Conservation (phyloP, 805 yeast species). For the Ogataea angusta region DNA sequence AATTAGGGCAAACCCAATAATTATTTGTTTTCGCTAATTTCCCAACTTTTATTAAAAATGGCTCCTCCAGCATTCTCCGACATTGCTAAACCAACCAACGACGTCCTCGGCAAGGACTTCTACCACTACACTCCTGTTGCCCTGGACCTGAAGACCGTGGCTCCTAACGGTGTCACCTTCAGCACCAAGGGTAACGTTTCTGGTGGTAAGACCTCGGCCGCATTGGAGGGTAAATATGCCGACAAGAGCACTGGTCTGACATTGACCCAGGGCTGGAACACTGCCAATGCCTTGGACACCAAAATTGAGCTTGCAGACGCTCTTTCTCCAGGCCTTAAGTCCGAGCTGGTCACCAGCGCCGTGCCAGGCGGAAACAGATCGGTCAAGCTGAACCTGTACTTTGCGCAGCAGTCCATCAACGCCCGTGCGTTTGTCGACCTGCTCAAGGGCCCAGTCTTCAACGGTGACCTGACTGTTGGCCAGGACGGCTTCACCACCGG, state of each 20-base stretch:
- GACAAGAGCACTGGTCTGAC: slow-evolving; percentile 93
- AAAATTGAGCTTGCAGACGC: slow-evolving; percentile 90
- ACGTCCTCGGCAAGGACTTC: slow-evolving; percentile 86
- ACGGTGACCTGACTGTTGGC: slow-evolving; percentile 92
- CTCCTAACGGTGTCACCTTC: slow-evolving; percentile 96
- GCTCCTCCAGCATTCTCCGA: slow-evolving; percentile 91
- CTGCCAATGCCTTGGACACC: slow-evolving; percentile 87
- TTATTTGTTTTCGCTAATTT: slow-evolving; percentile 3
- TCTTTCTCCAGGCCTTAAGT: slow-evolving; percentile 91
- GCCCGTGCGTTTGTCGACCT: slow-evolving; percentile 94
- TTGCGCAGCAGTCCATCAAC: slow-evolving; percentile 88
- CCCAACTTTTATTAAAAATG: slow-evolving; percentile 39
- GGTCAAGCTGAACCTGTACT: slow-evolving; percentile 86
- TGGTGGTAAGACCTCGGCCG: slow-evolving; percentile 80
- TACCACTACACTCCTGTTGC: slow-evolving; percentile 87
- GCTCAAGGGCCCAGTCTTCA: slow-evolving; percentile 91
- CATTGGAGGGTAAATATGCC: slow-evolving; percentile 85
- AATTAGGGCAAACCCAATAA: slow-evolving; percentile 1
- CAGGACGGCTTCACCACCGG: slow-evolving; percentile 97
- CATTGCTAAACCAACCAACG: slow-evolving; percentile 89
- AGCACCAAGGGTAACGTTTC: slow-evolving; percentile 87
- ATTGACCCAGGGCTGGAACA: slow-evolving; percentile 97
- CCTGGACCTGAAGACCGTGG: slow-evolving; percentile 84
- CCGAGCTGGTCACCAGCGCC: slow-evolving; percentile 83
- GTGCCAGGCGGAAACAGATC: slow-evolving; percentile 83